Evolutionary conservation across 352 stramenopile genomes (phyloP).

Genomic region (Blastocystis sp.): DNA sequence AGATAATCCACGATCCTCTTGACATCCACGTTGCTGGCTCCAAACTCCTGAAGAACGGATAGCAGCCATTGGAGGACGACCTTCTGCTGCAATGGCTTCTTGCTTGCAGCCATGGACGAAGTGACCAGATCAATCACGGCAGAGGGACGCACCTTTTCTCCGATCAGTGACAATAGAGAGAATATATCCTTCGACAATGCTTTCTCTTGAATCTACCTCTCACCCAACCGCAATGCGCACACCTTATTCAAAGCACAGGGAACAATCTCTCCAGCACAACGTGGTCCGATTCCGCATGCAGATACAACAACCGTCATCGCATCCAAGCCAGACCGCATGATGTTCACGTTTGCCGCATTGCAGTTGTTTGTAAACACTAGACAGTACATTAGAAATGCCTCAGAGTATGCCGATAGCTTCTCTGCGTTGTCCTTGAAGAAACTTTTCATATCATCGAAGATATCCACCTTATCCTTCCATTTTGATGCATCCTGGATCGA

Average conservation of each 20-base stretch:
- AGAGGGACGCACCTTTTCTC: constrained; percentile 34
- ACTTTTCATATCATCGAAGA: background rate
- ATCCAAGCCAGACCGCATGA: constrained; percentile 43
- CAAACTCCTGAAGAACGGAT: constrained; percentile 19
- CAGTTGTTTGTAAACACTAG: constrained; percentile 43
- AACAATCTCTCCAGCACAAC: background rate
- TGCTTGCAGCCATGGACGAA: constrained; percentile 2
- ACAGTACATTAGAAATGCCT: constrained; percentile 34
- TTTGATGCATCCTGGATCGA: constrained; percentile 20
- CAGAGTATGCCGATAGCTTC: constrained; percentile 9
- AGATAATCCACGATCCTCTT: constrained; percentile 22
- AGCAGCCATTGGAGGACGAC: constrained; percentile 52
- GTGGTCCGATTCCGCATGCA: background rate
- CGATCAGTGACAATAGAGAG: constrained; percentile 10
- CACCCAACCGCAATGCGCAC: background rate
- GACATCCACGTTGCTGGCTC: background rate
- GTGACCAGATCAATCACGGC: constrained; percentile 1
- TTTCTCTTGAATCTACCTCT: constrained; percentile 56
- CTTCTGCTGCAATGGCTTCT: constrained; percentile 60
- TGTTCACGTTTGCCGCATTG: constrained; percentile 60
- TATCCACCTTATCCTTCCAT: constrained; percentile 60
- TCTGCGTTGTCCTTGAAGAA: constrained; percentile 1
- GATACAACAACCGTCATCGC: background rate
- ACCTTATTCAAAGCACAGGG: constrained; percentile 46
- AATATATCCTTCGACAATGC: background rate